phyloP scores from a whole-genome alignment of 495 filamentous ascomycete species.

The Hyaloscypha bicolor region DNA sequence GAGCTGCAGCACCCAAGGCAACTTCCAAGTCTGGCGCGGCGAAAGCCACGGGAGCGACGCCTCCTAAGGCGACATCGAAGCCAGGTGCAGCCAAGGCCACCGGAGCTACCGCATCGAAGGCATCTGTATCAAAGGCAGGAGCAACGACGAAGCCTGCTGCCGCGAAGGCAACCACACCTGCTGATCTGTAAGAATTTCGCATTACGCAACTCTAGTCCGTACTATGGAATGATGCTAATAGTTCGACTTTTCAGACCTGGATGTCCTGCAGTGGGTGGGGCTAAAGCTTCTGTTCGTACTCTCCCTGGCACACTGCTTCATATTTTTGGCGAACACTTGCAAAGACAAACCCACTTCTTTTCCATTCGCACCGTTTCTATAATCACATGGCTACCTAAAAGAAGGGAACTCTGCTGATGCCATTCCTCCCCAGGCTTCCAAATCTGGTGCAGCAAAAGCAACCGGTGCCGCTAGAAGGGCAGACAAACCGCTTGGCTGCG shows the following conservation, averaged over 20 bases:
- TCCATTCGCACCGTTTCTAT: background rate
- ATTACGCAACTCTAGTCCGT: background rate
- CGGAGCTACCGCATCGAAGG: background rate
- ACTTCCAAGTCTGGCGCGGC: constrained; percentile 2
- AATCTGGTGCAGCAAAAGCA: constrained; percentile 1
- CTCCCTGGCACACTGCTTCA: background rate
- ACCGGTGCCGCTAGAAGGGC: background rate
- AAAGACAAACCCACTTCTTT: background rate
- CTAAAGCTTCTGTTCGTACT: background rate
- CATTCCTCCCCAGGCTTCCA: background rate
- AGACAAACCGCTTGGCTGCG: constrained; percentile 5
- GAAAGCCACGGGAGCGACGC: background rate
- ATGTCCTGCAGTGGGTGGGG: constrained; percentile 1
- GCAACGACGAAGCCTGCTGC: constrained; percentile 1
- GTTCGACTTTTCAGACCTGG: background rate
- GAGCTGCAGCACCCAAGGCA: background rate
- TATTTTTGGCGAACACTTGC: background rate
- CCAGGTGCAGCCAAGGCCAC: constrained; percentile 5
- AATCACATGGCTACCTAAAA: background rate
- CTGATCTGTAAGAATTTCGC: background rate
- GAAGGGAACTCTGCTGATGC: background rate
- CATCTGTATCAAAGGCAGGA: constrained; percentile 1
- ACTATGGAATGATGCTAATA: background rate
- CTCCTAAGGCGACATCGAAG: background rate
- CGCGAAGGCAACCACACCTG: constrained; percentile 12